These are phyloP conservation scores for Nitzschia palea DNA, from an alignment of 108 stramenopile species.

Conservation along the genomic window DNA sequence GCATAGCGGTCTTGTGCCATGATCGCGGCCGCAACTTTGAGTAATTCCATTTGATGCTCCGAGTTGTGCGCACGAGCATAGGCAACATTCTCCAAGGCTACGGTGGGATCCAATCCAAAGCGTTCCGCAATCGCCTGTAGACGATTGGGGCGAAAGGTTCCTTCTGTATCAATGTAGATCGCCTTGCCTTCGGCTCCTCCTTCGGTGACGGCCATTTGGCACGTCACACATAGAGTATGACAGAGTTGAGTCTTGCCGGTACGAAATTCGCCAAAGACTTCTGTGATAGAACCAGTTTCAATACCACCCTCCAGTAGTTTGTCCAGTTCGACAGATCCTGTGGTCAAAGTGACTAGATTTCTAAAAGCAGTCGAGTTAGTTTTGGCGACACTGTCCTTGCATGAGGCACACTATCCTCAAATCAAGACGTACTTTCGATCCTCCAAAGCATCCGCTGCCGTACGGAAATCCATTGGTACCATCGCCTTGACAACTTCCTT, in stretches of 20 bases:
- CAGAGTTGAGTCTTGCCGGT: conserved; percentile 99
- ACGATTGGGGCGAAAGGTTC: conserved; percentile 96
- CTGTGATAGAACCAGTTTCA: conserved; percentile 98
- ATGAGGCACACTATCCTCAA: neutral
- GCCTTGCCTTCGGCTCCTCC: conserved; percentile 99
- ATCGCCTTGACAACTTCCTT: conserved; percentile 93
- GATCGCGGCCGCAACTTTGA: conserved; percentile 97
- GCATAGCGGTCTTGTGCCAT: conserved; percentile 97
- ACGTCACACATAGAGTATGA: conserved; percentile 99
- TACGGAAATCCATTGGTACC: conserved; percentile 97
- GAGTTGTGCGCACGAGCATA: conserved; percentile 99
- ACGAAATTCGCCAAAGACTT: conserved; percentile 96
- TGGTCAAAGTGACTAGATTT: conserved; percentile 83
- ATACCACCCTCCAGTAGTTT: conserved; percentile 96
- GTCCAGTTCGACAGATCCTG: conserved; percentile 96
- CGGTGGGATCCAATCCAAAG: conserved; percentile 92
- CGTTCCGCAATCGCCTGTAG: conserved; percentile 97
- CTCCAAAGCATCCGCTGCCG: conserved; percentile 92
- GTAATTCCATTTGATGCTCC: conserved; percentile 98
- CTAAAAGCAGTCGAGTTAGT: neutral
- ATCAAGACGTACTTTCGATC: conserved; percentile 66
- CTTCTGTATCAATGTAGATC: conserved; percentile 99
- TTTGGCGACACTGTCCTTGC: neutral
- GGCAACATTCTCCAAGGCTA: conserved; percentile 98
- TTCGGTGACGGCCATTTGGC: conserved; percentile 95